Percentiles rank a stretch among this genome's conserved stretches.
phyloP scores from a whole-genome alignment of 2,329 filamentous ascomycete species.

The Pseudocercospora pini-densiflorae region DNA sequence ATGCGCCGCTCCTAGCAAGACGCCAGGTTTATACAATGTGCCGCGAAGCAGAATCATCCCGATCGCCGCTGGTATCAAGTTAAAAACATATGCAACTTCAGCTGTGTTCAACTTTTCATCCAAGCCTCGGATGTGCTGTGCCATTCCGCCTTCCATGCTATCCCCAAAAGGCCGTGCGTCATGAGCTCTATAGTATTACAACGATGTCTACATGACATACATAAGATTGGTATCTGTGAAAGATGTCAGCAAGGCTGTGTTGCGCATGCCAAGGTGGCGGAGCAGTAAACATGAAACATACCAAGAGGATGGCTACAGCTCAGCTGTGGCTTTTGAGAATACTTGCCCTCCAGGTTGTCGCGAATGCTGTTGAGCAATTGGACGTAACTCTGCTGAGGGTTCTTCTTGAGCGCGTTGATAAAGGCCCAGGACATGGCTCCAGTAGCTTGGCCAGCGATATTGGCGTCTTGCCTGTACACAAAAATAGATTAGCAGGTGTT shows the following conservation, averaged over 20 bases:
- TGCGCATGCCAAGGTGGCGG: neutral
- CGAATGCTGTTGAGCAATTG: constrained; percentile 94
- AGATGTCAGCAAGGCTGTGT: constrained; percentile 22
- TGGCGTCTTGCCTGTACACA: constrained; percentile 77
- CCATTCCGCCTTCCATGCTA: neutral
- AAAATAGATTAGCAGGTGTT: neutral
- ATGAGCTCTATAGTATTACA: constrained; percentile 5
- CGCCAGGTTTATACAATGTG: constrained; percentile 2
- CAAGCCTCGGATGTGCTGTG: neutral
- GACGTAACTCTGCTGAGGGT: constrained; percentile 94
- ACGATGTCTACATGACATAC: constrained; percentile 48
- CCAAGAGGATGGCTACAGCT: constrained; percentile 95
- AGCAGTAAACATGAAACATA: constrained; percentile 55
- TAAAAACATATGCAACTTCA: neutral
- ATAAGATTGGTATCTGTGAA: constrained; percentile 47
- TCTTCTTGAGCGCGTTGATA: constrained; percentile 86
- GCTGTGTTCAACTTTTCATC: neutral
- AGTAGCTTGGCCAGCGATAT: constrained; percentile 84
- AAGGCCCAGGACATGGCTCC: constrained; percentile 99
- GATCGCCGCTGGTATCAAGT: constrained; percentile 2
- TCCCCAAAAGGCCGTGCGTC: constrained; percentile 2
- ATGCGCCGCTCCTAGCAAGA: constrained; percentile 5
- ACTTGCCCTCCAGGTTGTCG: constrained; percentile 83
- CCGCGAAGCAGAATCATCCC: constrained; percentile 6
- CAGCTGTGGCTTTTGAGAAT: constrained; percentile 92